Base-by-base conservation (phyloP, 768 basidiomycete genomes). In the Termitomyces sp. region DNA sequence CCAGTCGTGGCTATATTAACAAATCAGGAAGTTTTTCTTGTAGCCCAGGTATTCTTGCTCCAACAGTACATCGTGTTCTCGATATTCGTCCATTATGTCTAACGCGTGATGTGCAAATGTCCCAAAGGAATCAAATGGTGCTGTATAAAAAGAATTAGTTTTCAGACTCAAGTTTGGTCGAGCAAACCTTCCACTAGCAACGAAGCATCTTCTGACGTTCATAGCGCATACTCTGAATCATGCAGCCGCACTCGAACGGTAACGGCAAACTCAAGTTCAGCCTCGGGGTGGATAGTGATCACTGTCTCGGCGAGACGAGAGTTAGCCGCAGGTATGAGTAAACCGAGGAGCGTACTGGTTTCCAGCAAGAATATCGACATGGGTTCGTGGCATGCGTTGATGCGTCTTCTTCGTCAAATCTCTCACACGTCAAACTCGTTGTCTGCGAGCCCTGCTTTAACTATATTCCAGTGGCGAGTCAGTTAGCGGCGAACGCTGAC, bases 301-400 rank as follows among this genome's bases (percentile, higher is more conserved):
- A 88, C 78, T 26, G 84, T 87, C 40, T 85, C 85, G 86, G 43
- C 6, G 35, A 14, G 8, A 6, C 13, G 16, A 1, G 20, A 20
- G 45, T 52, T 16, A 44, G 30, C 28, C 11, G 48, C 0, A 26
- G 26, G 16, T 16, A 52, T 33, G 54, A 44, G 33, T 56, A 20
- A 9, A 30, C 1, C 38, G 52, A 52, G 3, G 59, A 24, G 30
- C 13, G 52, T 65, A 79, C 87, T 87, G 65, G 88, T 81, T 57
- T 83, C 76, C 61, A 84, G 76, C 7, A 90, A 74, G 72, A 88
- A 88, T 57, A 90, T 79, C 64, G 77, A 87, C 72, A 90, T 76
- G 3, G 88, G 84, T 35, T 72, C 63, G 44, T 66, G 75, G 22
- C 36, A 72, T 41, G 86, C 74, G 56, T 79, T 77, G 22, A 90